Evolutionary conservation across 2,329 filamentous ascomycete species (phyloP).

Genomic region (Paecilomyces niveus): DNA sequence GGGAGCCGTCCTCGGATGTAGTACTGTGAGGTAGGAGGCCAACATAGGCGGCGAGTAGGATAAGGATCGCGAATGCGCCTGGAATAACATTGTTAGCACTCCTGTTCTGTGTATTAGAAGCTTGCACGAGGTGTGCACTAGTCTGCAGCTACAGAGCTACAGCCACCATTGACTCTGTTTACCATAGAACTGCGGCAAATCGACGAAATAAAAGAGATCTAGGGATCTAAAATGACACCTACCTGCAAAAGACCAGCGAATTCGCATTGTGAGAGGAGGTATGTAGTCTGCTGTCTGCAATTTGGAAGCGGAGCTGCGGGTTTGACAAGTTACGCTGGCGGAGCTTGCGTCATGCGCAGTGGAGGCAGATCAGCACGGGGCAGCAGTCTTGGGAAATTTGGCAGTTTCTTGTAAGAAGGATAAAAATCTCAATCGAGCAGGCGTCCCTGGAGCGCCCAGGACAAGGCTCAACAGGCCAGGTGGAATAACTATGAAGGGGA

Average conservation of each 20-base stretch:
- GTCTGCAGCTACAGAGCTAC: not conserved
- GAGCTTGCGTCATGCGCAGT: slow-evolving; percentile 21
- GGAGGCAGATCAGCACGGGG: not conserved
- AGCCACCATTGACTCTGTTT: not conserved
- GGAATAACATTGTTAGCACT: slow-evolving; percentile 10
- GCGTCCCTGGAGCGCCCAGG: not conserved
- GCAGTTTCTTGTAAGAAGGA: not conserved
- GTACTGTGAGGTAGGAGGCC: slow-evolving; percentile 58
- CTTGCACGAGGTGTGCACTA: slow-evolving; percentile 1
- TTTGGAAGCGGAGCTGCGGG: not conserved
- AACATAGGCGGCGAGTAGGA: slow-evolving; percentile 69
- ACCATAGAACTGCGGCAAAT: not conserved
- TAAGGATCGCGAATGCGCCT: slow-evolving; percentile 62
- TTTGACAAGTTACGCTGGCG: not conserved
- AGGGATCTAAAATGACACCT: slow-evolving; percentile 26
- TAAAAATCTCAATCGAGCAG: not conserved
- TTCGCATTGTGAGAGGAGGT: slow-evolving; percentile 55
- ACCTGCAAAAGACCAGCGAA: slow-evolving; percentile 86
- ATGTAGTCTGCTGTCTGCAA: not conserved
- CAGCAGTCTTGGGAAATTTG: not conserved
- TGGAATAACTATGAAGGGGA: not conserved
- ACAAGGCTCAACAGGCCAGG: not conserved
- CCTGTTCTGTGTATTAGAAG: not conserved
- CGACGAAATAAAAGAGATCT: not conserved
- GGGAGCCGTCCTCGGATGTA: not conserved